Evolutionary conservation across 192 early-diverging fungal species (phyloP), one percentile per base, ranked within the genome.

Genomic region (Spizellomyces punctatus): DNA sequence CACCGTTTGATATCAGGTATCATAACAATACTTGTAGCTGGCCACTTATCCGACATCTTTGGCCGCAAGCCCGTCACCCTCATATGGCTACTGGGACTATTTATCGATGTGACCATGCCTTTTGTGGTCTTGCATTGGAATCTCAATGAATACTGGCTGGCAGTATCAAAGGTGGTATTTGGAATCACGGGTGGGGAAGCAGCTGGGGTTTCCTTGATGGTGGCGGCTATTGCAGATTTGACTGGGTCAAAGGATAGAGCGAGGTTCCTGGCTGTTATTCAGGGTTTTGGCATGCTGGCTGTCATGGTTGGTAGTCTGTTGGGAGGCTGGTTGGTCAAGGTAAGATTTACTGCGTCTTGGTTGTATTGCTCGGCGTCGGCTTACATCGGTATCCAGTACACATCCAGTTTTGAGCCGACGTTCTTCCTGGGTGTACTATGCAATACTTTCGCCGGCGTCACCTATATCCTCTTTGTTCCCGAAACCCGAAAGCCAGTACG

Each of bases 271-370:
- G 66, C 52, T 6, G 27, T 68, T 5, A 6, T 68, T n/a, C 12
- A 19, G 7, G 66, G 66, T 10, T n/a, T 68, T 2, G 12, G 52
- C 10, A 12, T 52, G 10, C 6, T 19, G 8, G 49, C 48, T 6
- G 6, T 36, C 6, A 12, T 68, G 5, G 27, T 0, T 10, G 66
- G 66, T 8, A 68, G 21, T 21, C 12, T 68, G 6, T 17, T 68
- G 9, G 66, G 66, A 6, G 66, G 66, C 5, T 55, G 54, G 55
- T 27, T 68, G 9, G 66, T 68, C 66, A 68, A 68, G 66, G 19
- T 27, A 21, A 27, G 41, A 61, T 10, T 36, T 36, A 36, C 27
- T 36, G 27, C 27, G 27, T 36, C 27, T 36, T 36, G 27, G 27
- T 0, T 36, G 27, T 2, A 36, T 36, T 36, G 27, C 27, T 36